Conservation (phyloP, 345 rosid genomes). For the Barbarea vulgaris region DNA sequence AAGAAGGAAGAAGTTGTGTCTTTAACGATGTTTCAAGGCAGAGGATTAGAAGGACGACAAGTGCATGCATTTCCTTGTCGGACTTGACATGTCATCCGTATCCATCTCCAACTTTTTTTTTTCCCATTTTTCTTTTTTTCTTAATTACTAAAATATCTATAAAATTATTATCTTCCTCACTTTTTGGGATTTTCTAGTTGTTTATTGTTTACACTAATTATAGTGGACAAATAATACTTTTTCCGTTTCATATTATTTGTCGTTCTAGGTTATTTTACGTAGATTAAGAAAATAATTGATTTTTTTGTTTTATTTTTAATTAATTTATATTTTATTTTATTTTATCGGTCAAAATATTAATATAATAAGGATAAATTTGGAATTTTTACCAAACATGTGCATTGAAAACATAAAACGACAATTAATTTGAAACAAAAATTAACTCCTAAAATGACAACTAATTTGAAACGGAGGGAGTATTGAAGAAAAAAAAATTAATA, state of each 20-base stretch:
- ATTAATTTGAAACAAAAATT: too few relatives aligned
- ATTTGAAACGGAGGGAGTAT: too few relatives aligned
- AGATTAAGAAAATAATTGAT: too few relatives aligned
- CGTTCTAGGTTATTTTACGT: too few relatives aligned
- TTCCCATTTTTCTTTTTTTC: neutral
- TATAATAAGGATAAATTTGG: too few relatives aligned
- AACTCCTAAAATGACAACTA: too few relatives aligned
- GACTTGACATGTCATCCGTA: slow-evolving; percentile 44
- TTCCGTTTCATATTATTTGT: too few relatives aligned
- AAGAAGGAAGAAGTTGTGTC: slow-evolving; percentile 3
- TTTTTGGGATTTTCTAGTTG: slow-evolving; percentile 7
- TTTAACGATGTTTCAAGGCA: slow-evolving; percentile 21
- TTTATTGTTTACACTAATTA: slow-evolving; percentile 8
- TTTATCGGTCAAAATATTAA: too few relatives aligned
- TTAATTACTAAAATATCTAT: neutral
- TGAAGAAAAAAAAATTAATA: neutral
- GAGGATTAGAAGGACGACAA: slow-evolving; percentile 33
- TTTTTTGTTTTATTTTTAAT: too few relatives aligned
- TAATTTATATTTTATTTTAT: too few relatives aligned
- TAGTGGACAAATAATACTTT: slow-evolving; percentile 9
- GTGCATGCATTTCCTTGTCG: slow-evolving; percentile 36
- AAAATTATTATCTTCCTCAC: neutral
- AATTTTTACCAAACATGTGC: too few relatives aligned
- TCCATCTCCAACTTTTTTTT: slow-evolving; percentile 16
- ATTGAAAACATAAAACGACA: too few relatives aligned